Evolutionary conservation across 2,329 filamentous ascomycete species (phyloP).

Genomic region (Rhynchosporium agropyri): DNA sequence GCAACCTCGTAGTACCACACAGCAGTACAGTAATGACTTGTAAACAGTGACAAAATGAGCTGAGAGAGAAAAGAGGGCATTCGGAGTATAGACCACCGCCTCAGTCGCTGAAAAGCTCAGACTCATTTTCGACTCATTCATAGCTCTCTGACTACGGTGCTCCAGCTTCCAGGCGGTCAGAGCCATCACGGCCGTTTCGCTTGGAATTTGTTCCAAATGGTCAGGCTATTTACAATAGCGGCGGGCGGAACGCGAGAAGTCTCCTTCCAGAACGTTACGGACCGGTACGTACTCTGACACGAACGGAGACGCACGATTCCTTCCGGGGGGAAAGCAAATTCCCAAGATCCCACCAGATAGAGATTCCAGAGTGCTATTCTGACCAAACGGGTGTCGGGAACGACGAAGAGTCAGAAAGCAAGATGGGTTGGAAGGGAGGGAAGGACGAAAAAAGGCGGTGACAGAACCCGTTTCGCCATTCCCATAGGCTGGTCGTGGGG

Average conservation of each 20-base stretch:
- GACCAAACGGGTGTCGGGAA: conserved; percentile 11
- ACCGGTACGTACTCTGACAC: background rate
- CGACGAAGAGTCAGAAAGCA: background rate
- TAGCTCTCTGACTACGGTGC: background rate
- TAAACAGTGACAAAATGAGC: conserved; percentile 10
- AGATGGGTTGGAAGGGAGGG: background rate
- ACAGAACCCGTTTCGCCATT: background rate
- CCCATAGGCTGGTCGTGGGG: conserved; percentile 16
- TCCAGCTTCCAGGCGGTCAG: background rate
- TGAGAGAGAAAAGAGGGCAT: background rate
- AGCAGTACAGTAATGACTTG: conserved; percentile 6
- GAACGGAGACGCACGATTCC: conserved; percentile 9
- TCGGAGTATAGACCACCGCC: conserved; percentile 7
- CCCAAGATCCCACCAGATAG: background rate
- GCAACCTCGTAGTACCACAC: background rate
- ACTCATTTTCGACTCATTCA: background rate
- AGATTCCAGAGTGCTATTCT: background rate
- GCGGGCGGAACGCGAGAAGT: conserved; percentile 8
- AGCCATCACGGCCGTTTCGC: conserved; percentile 8
- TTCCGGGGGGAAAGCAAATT: conserved; percentile 2
- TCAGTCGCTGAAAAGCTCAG: background rate
- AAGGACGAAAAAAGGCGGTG: conserved; percentile 13
- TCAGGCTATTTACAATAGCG: conserved; percentile 9
- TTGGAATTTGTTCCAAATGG: background rate
- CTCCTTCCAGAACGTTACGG: conserved; percentile 6